Evolutionary conservation across 2,329 filamentous ascomycete genomes (phyloP).

Genomic region (Fusarium torreyae): DNA sequence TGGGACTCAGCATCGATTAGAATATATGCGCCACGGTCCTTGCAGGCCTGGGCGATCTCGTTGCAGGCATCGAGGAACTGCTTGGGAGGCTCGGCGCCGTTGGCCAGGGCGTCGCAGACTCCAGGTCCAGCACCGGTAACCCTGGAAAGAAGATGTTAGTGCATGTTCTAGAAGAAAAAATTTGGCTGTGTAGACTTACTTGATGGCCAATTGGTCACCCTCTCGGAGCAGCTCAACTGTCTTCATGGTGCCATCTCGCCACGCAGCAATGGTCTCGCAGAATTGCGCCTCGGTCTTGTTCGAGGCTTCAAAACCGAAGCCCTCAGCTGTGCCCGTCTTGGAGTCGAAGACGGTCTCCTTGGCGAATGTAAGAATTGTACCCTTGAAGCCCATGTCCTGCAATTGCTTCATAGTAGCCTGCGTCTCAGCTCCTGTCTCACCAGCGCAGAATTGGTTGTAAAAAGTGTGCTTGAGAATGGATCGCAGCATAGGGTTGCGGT

Average conservation of each 20-base stretch:
- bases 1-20: conserved; percentile 64
- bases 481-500: conserved; percentile 65
- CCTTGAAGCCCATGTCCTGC: conserved; percentile 66
- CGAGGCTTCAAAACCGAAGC: conserved; percentile 52
- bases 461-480: conserved; percentile 66
- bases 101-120: conserved; percentile 58
- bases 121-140: conserved; percentile 60
- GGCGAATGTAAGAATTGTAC: conserved; percentile 71
- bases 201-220: conserved; percentile 57
- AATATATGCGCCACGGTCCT: conserved; percentile 58
- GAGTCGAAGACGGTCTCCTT: conserved; percentile 60
- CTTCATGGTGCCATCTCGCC: conserved; percentile 53
- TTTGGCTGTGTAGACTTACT: conserved; percentile 49
- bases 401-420: conserved; percentile 60
- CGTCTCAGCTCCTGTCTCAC: conserved; percentile 64
- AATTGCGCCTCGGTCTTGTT: conserved; percentile 58
- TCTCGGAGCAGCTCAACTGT: conserved; percentile 53
- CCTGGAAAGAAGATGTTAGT: conserved; percentile 40
- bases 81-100: conserved; percentile 53
- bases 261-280: conserved; percentile 57
- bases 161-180: rapidly evolving
- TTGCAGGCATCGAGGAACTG: conserved; percentile 61
- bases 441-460: conserved; percentile 70
- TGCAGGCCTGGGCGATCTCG: conserved; percentile 58
- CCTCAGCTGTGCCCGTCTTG: conserved; percentile 46